Conservation (phyloP, 345 rosid genomes). For the Gossypium ekmanianum region DNA sequence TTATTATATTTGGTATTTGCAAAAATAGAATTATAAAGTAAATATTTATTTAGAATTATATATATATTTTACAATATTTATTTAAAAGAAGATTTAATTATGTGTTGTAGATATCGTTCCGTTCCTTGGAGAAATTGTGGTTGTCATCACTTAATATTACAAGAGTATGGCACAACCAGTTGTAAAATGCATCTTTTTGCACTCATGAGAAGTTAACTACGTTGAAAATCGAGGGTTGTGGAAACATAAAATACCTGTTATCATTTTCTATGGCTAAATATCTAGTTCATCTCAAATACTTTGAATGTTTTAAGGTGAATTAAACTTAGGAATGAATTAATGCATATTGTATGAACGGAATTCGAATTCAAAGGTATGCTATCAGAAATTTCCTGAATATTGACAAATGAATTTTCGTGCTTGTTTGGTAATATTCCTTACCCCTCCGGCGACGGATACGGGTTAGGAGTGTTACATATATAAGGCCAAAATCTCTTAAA, state of each 20-base stretch:
- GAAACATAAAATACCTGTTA: background rate
- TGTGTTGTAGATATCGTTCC: background rate
- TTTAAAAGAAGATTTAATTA: background rate
- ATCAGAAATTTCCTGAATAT: too few species aligned
- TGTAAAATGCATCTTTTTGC: background rate
- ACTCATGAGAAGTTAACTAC: background rate
- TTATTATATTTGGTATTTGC: too few species aligned
- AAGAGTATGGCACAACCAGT: background rate
- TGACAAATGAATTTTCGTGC: too few species aligned
- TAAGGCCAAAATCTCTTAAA: too few species aligned
- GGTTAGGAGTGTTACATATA: too few species aligned
- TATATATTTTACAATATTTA: background rate
- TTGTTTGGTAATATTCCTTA: too few species aligned
- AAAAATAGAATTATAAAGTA: too few species aligned
- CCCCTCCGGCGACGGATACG: too few species aligned
- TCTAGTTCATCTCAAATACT: background rate
- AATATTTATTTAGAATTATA: background rate
- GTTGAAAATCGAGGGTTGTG: background rate
- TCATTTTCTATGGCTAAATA: background rate
- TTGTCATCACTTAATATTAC: background rate
- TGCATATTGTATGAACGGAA: too few species aligned
- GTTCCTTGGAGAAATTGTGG: background rate
- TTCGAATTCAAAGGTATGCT: too few species aligned
- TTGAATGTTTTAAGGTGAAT: background rate
- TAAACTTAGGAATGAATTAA: too few species aligned